These are phyloP conservation scores for Luvunga scandens DNA, from an alignment of 345 rosid species.

Conservation along the genomic window DNA sequence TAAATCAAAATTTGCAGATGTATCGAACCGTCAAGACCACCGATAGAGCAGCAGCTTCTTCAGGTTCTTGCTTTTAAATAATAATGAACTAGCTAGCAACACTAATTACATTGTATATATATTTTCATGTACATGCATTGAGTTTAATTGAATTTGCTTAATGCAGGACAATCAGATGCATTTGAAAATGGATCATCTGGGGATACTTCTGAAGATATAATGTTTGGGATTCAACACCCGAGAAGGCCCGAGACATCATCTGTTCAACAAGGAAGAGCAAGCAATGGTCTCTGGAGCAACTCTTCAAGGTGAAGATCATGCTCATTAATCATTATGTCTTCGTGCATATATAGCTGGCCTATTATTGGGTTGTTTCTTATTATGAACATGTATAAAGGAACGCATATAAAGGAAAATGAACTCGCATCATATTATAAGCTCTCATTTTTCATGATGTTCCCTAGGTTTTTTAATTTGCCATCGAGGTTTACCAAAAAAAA, in stretches of 20 bases:
- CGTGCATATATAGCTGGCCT: neutral
- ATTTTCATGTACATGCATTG: neutral
- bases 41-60: slow-evolving; percentile 62
- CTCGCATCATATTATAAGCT: neutral
- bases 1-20: slow-evolving; percentile 41
- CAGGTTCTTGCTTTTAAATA: slow-evolving; percentile 34
- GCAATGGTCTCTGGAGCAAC: slow-evolving; percentile 62
- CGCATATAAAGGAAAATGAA: neutral
- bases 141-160: neutral
- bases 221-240: slow-evolving; percentile 63
- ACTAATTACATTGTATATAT: neutral
- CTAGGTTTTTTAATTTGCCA: neutral
- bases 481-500: neutral
- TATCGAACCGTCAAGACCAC: slow-evolving; percentile 75
- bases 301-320: slow-evolving; percentile 49
- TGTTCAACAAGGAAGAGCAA: slow-evolving; percentile 42
- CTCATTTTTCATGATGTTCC: neutral
- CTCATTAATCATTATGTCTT: neutral
- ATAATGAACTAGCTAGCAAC: neutral
- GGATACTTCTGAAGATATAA: slow-evolving; percentile 86
- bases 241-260: slow-evolving; percentile 44
- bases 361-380: neutral
- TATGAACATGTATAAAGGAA: neutral
- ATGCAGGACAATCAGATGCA: slow-evolving; percentile 64
- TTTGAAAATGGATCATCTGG: slow-evolving; percentile 78